Conservation (phyloP, 495 filamentous ascomycete species). For the Trichoderma gamsii region DNA sequence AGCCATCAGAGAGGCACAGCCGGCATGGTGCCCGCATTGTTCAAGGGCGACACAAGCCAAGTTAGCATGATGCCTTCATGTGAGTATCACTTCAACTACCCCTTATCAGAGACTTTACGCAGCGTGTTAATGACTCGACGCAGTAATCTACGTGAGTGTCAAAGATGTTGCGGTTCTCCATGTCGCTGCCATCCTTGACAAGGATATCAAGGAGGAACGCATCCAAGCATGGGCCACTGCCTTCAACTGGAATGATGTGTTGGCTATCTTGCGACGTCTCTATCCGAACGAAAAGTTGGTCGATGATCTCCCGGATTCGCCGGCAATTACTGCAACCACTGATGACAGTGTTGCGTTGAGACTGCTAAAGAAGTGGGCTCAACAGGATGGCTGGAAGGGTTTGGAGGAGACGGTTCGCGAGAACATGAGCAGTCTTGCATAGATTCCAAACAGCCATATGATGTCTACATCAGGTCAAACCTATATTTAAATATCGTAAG, state of each 20-base stretch:
- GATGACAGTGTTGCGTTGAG: background rate
- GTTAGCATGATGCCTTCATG: conserved; percentile 19
- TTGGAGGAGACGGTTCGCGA: background rate
- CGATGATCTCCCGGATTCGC: background rate
- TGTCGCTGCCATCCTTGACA: conserved; percentile 38
- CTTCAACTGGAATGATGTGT: conserved; percentile 33
- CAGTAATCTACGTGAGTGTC: conserved; percentile 40
- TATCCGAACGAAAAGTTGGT: conserved; percentile 27
- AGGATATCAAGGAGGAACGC: conserved; percentile 34
- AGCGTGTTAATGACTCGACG: conserved; percentile 19
- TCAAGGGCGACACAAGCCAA: conserved; percentile 22
- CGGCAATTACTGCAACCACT: background rate
- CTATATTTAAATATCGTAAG: background rate
- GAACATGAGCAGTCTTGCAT: background rate
- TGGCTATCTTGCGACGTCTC: conserved; percentile 27
- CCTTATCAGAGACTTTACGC: background rate
- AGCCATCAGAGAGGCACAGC: conserved; percentile 26
- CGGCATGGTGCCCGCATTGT: conserved; percentile 24
- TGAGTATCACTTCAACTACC: background rate
- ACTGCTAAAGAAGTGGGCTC: background rate
- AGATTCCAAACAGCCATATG: background rate
- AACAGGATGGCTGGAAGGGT: background rate
- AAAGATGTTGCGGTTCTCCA: conserved; percentile 42
- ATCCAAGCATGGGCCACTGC: conserved; percentile 40
- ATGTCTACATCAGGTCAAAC: background rate